Conservation (phyloP, 176 grass and related monocot genomes). For the Lolium rigidum region DNA sequence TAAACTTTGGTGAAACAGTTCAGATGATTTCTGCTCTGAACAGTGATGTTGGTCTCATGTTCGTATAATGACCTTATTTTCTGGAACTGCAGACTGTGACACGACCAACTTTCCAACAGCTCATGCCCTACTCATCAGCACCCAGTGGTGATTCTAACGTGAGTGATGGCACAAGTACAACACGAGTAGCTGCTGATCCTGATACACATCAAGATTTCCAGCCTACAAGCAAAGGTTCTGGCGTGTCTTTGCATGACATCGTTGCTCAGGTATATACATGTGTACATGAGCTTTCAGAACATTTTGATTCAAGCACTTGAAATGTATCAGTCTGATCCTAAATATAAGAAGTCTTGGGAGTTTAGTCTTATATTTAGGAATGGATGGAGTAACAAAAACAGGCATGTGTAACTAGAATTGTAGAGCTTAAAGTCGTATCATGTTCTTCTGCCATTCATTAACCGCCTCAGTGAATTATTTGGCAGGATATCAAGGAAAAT, state of each 20-base stretch:
- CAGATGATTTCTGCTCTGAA: neutral
- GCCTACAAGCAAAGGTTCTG: constrained; percentile 66
- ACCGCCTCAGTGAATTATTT: neutral
- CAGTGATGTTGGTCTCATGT: constrained; percentile 13
- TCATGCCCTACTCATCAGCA: constrained; percentile 56
- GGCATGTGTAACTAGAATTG: neutral
- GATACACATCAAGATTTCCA: constrained; percentile 84
- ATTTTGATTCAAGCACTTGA: constrained; percentile 8
- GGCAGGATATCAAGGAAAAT: constrained; percentile 85
- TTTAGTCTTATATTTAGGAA: no score
- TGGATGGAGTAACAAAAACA: neutral
- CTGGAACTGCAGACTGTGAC: constrained; percentile 44
- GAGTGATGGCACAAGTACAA: constrained; percentile 32
- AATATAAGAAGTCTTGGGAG: no score
- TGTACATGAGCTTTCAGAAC: constrained; percentile 22
- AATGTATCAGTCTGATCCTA: neutral
- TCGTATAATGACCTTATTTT: neutral
- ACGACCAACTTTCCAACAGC: constrained; percentile 47
- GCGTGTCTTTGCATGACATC: constrained; percentile 52
- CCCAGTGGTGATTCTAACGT: constrained; percentile 42
- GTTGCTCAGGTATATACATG: constrained; percentile 53
- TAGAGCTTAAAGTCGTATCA: neutral
- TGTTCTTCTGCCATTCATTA: constrained; percentile 21
- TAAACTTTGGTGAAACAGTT: neutral
- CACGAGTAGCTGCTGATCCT: constrained; percentile 58